Evolutionary conservation across 1,139 yeast species (phyloP).

Genomic region (Magnusiomyces clavatus): DNA sequence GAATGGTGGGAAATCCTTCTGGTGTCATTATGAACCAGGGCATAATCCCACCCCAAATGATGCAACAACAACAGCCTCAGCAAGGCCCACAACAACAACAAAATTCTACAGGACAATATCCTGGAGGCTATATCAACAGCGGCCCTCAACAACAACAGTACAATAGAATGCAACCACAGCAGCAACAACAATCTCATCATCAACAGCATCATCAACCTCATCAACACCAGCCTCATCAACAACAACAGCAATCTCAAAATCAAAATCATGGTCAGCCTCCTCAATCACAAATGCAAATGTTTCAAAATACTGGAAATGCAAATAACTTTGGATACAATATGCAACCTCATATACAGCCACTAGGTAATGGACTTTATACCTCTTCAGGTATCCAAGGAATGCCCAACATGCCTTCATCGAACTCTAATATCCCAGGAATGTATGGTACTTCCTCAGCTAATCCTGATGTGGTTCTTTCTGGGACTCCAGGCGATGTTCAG

Average conservation of each 20-base stretch:
- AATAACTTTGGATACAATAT: neutral
- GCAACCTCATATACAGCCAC: neutral
- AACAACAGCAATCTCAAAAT: neutral
- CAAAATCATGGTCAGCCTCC: neutral
- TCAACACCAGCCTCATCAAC: neutral
- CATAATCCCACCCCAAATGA: constrained; percentile 12
- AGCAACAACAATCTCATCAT: neutral
- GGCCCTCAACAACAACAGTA: neutral
- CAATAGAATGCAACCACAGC: neutral
- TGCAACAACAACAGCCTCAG: neutral
- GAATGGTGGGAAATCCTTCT: constrained; percentile 10
- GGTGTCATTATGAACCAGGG: constrained; percentile 15
- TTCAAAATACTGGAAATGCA: neutral
- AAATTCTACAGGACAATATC: neutral
- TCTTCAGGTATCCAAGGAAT: neutral
- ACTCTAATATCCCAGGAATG: neutral
- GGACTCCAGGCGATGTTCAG: too few relatives aligned
- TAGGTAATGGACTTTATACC: neutral
- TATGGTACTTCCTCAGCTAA: too few relatives aligned
- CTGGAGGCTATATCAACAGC: neutral
- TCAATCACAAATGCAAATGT: neutral
- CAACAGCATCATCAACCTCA: neutral
- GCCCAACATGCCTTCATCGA: neutral
- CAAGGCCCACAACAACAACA: neutral
- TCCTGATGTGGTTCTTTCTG: too few relatives aligned